Evolutionary conservation across 2,329 filamentous ascomycete genomes (phyloP).

Genomic region (Xylariaceae sp.): DNA sequence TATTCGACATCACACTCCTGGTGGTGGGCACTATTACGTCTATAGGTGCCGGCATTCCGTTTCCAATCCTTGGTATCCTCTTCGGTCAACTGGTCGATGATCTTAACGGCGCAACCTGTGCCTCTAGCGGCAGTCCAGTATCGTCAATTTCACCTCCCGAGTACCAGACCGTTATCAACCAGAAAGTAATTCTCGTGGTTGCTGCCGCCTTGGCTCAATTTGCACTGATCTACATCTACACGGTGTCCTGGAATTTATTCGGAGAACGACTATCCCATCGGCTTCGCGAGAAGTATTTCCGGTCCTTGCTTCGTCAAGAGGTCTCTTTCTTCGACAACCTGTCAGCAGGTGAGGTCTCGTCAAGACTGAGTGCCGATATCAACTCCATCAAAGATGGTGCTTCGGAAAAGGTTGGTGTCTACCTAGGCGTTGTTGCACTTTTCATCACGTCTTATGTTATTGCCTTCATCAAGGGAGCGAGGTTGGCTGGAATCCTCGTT

Average conservation of each 20-base stretch:
- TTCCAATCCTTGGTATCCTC: constrained; percentile 60
- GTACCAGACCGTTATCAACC: constrained; percentile 39
- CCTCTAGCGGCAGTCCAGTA: constrained; percentile 16
- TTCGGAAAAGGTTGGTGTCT: constrained; percentile 59
- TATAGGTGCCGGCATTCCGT: constrained; percentile 57
- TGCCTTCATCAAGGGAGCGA: constrained; percentile 56
- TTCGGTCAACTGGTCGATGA: constrained; percentile 62
- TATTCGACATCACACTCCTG: constrained; percentile 41
- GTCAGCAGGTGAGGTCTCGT: constrained; percentile 53
- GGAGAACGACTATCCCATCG: constrained; percentile 54
- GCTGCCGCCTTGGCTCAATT: constrained; percentile 58
- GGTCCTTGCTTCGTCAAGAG: constrained; percentile 52
- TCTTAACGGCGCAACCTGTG: constrained; percentile 55
- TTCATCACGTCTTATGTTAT: constrained; percentile 59
- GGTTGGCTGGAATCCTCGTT: constrained; percentile 54
- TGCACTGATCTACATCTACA: constrained; percentile 52
- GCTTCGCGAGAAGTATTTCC: constrained; percentile 52
- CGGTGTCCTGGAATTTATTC: constrained; percentile 54
- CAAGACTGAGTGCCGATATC: constrained; percentile 56
- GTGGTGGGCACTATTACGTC: constrained; percentile 40
- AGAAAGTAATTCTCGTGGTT: constrained; percentile 54
- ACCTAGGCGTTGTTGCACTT: constrained; percentile 52
- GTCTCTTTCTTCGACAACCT: constrained; percentile 55
- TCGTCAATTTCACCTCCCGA: constrained; percentile 22
- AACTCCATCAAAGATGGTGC: constrained; percentile 56